phyloP scores from a whole-genome alignment of 2,329 filamentous ascomycete species.

The Colletotrichum sp. region DNA sequence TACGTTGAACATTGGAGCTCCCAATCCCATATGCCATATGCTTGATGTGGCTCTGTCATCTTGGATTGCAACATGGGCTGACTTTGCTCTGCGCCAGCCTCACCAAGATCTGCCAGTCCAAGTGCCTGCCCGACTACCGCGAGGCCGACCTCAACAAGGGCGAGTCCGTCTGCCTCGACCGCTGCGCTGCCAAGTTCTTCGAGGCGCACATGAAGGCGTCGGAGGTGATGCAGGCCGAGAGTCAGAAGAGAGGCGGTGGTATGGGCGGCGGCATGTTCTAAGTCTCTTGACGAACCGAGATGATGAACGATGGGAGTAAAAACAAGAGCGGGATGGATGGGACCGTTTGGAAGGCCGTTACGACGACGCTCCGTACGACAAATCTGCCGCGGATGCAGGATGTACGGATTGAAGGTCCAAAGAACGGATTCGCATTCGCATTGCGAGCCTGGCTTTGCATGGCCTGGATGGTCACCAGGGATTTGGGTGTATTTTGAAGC shows the following conservation, averaged over 20 bases:
- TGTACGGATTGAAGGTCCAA: background rate
- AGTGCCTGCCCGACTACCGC: conserved; percentile 96
- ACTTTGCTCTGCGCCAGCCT: conserved; percentile 58
- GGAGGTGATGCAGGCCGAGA: conserved; percentile 93
- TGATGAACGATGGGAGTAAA: background rate
- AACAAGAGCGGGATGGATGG: background rate
- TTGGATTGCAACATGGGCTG: background rate
- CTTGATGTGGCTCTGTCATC: background rate
- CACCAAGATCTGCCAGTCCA: conserved; percentile 86
- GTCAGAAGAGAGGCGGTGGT: conserved; percentile 67
- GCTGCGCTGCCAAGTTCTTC: conserved; percentile 98
- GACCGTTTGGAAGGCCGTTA: background rate
- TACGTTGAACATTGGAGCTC: conserved; percentile 44
- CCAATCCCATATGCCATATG: background rate
- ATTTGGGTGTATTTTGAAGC: conserved; percentile 9
- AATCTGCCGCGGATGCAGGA: background rate
- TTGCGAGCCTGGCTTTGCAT: background rate
- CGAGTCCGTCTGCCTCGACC: conserved; percentile 97
- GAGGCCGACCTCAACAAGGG: conserved; percentile 98
- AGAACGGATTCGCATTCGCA: background rate
- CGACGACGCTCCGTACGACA: background rate
- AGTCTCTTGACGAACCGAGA: background rate
- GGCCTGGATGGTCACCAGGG: background rate
- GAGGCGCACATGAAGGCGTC: conserved; percentile 98
- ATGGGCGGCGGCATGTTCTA: conserved; percentile 55